Percentiles rank a stretch among this genome's conserved stretches.
These are phyloP conservation scores for Monilinia polystroma DNA, from an alignment of 2,329 filamentous ascomycete genomes.

Conservation along the genomic window DNA sequence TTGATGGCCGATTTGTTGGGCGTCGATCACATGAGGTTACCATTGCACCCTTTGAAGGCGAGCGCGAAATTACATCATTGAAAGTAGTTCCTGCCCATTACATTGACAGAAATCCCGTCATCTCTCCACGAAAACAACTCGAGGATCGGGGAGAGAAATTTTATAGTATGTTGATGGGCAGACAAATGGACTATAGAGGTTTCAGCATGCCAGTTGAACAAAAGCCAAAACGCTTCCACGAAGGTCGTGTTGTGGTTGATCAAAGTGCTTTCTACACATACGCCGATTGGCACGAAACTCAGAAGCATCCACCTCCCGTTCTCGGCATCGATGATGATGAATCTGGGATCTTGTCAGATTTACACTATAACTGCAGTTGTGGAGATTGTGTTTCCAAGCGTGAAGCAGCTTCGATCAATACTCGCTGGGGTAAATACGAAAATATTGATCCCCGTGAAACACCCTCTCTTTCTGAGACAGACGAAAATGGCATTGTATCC, in stretches of 20 bases:
- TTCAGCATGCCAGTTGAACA: conserved; percentile 31
- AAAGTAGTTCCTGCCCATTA: conserved; percentile 35
- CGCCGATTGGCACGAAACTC: conserved; percentile 30
- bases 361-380: conserved; percentile 31
- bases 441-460: conserved; percentile 30
- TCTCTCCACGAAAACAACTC: conserved; percentile 29
- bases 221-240: conserved; percentile 31
- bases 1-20: conserved; percentile 35
- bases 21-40: conserved; percentile 32
- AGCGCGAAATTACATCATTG: conserved; percentile 36
- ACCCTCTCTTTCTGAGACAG: conserved; percentile 21
- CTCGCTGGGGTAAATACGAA: conserved; percentile 31
- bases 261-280: conserved; percentile 31
- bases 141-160: conserved; percentile 33
- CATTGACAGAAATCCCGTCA: conserved; percentile 24
- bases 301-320: conserved; percentile 28
- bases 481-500: conserved; percentile 18
- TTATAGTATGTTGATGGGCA: conserved; percentile 31
- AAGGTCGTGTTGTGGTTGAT: conserved; percentile 31
- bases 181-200: conserved; percentile 34
- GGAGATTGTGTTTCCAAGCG: conserved; percentile 28
- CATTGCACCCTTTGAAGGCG: conserved; percentile 36
- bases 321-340: conserved; percentile 31
- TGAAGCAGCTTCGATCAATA: conserved; percentile 28
- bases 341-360: conserved; percentile 28